Evolutionary conservation across 2,329 filamentous ascomycete species (phyloP).

Genomic region (Emmonsiellopsis sp.): DNA sequence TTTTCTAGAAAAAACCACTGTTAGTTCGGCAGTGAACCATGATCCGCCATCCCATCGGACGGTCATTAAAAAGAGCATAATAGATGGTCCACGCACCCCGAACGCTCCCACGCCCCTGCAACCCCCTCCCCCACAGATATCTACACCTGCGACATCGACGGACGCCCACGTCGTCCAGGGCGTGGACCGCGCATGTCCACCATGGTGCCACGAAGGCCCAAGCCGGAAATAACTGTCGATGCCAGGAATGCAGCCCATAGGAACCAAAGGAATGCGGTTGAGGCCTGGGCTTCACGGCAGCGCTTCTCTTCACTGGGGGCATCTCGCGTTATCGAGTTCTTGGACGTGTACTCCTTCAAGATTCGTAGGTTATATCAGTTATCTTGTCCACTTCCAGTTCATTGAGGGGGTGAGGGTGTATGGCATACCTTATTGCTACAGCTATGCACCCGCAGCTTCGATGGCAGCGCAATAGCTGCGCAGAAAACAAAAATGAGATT

Average conservation of each 20-base stretch:
- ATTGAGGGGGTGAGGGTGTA: background rate
- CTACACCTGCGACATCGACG: slow-evolving; percentile 14
- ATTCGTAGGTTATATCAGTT: background rate
- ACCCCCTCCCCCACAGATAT: background rate
- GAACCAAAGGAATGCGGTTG: slow-evolving; percentile 44
- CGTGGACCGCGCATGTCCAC: slow-evolving; percentile 5
- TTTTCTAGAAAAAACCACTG: too few species aligned
- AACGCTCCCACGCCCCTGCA: background rate
- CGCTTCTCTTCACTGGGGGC: slow-evolving; percentile 27
- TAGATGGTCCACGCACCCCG: background rate
- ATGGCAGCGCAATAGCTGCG: slow-evolving; percentile 39
- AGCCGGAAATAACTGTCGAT: slow-evolving; percentile 31
- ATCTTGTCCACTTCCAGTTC: background rate
- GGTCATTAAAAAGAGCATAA: too few species aligned
- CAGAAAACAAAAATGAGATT: slow-evolving; percentile 42
- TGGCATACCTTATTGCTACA: slow-evolving; percentile 37
- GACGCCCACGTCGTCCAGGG: slow-evolving; percentile 7
- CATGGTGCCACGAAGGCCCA: slow-evolving; percentile 13
- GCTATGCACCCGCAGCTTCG: slow-evolving; percentile 33
- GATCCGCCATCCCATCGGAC: too few species aligned
- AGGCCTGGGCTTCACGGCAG: slow-evolving; percentile 43
- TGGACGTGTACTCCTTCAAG: slow-evolving; percentile 27
- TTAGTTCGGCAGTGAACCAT: too few species aligned
- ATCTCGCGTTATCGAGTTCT: slow-evolving; percentile 39
- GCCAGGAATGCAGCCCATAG: slow-evolving; percentile 35